These are phyloP conservation scores for Hippophae rhamnoides DNA, from an alignment of 306 rosid species.

Conservation along the genomic window DNA sequence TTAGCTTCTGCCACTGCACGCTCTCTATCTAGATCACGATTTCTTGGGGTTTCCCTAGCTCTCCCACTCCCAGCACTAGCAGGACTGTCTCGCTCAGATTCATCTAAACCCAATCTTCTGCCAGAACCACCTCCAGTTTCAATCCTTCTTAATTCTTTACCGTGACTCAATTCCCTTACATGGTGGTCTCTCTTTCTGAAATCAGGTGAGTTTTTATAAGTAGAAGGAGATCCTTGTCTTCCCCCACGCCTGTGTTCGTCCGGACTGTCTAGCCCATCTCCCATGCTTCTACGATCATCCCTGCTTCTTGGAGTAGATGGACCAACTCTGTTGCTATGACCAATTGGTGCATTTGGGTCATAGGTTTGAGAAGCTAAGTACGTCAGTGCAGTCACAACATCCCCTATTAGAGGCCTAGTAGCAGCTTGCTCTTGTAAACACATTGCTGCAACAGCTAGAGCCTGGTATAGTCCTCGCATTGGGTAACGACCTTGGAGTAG, in stretches of 20 bases:
- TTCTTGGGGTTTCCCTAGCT: slow-evolving; percentile 67
- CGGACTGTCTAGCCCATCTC: slow-evolving; percentile 76
- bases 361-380: slow-evolving; percentile 80
- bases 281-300: slow-evolving; percentile 59
- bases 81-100: slow-evolving; percentile 71
- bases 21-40: slow-evolving; percentile 87
- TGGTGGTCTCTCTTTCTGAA: slow-evolving; percentile 49
- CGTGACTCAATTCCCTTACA: slow-evolving; percentile 40
- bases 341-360: slow-evolving; percentile 53
- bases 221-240: slow-evolving; percentile 62
- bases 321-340: slow-evolving; percentile 53
- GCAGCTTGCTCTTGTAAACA: slow-evolving; percentile 71
- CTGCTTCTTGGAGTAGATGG: slow-evolving; percentile 71
- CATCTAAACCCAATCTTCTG: slow-evolving; percentile 75
- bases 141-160: slow-evolving; percentile 40
- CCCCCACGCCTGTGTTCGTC: slow-evolving; percentile 39
- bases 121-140: slow-evolving; percentile 78
- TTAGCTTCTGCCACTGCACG: slow-evolving; percentile 67
- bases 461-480: slow-evolving; percentile 63
- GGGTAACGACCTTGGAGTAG: slow-evolving; percentile 59
- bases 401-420: slow-evolving; percentile 67
- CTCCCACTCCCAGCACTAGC: slow-evolving; percentile 72
- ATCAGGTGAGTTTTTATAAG: slow-evolving; percentile 70
- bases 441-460: slow-evolving; percentile 84
- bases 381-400: slow-evolving; percentile 68